Evolutionary conservation across 169 alveolate genomes (phyloP).

Genomic region (Eimeria sp.): DNA sequence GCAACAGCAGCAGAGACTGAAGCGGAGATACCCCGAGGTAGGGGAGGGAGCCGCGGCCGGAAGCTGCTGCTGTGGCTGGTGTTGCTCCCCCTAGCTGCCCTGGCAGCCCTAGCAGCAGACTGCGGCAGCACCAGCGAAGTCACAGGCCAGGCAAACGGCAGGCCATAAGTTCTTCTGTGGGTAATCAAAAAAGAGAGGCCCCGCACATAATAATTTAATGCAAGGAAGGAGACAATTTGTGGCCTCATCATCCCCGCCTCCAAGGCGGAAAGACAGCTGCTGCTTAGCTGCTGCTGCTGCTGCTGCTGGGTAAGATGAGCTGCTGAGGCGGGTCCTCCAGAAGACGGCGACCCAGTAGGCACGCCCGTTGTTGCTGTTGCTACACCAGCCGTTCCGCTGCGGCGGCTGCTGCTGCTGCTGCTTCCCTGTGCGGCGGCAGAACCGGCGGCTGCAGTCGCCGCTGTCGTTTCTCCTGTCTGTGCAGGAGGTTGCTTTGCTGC

Average conservation of each 20-base stretch:
- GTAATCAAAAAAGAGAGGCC: not conserved
- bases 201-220: not conserved
- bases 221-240: not conserved
- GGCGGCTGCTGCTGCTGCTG: conserved; percentile 36
- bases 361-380: conserved; percentile 43
- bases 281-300: conserved; percentile 70
- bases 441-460: not conserved
- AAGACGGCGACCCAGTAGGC: not conserved
- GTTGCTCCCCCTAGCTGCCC: not conserved
- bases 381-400: not conserved
- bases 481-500: not conserved
- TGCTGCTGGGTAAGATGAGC: conserved; percentile 1
- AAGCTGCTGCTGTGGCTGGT: conserved; percentile 17
- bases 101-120: not conserved
- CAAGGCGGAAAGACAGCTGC: conserved; percentile 57
- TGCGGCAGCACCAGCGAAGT: conserved; percentile 20
- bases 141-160: conserved; percentile 13
- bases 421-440: not conserved
- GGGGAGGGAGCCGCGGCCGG: conserved; percentile 8
- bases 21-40: not conserved
- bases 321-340: not conserved
- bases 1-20: conserved; percentile 34
- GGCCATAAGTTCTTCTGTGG: not conserved
- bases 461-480: not conserved
- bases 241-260: conserved; percentile 19